Evolutionary conservation across 129 eudicot species (phyloP), one percentile per base, ranked within the genome.

Genomic region (Helianthus tuberosus): DNA sequence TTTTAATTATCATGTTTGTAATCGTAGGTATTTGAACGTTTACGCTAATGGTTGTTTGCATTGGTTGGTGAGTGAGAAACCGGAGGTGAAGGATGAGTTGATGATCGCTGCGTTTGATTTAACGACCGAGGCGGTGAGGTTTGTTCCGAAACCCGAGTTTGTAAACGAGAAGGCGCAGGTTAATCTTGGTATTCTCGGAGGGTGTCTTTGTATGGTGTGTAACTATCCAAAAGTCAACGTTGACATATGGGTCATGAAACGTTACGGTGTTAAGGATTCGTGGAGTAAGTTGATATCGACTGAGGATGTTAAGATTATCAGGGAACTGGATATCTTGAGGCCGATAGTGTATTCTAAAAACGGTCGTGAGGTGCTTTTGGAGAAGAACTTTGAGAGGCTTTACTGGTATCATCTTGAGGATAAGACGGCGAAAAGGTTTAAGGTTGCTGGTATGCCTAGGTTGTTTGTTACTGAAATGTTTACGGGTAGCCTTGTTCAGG

Each of bases 271-370:
- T 29, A 75, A 80, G 41, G 80, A 53, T 15, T 57, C 84, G 2
- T 80, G 84, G 84, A 75, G 63, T 3, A 75, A 69, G 64, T 75
- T 80, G 72, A 68, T 80, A 64, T 75, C 84, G 11, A 80, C 75
- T 55, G 14, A 46, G 20, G 80, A 80, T 69, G 73, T 23, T 20
- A 51, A 69, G 52, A 65, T 75, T 17, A 5, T 80, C 6, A 63
- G 32, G 77, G 75, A 75, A 13, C 32, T 71, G 52, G 80, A 75
- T 63, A 43, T 61, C 16, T 46, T 81, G 75, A 69, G 72, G 68
- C 85, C 85, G 9, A 29, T 81, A 53, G 81, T 60, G 63, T 81
- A 76, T 81, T 71, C 78, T 5, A 81, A 38, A 27, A 81, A 54
- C 44, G 84, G 84, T n/a, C 36, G 15, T 12, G 77, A 80, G 53